A percentile compares a stretch with the other conserved stretches of the same genome.
These are phyloP conservation scores for Themeda triandra DNA, from an alignment of 176 grass and related monocot genomes.

Conservation along the genomic window DNA sequence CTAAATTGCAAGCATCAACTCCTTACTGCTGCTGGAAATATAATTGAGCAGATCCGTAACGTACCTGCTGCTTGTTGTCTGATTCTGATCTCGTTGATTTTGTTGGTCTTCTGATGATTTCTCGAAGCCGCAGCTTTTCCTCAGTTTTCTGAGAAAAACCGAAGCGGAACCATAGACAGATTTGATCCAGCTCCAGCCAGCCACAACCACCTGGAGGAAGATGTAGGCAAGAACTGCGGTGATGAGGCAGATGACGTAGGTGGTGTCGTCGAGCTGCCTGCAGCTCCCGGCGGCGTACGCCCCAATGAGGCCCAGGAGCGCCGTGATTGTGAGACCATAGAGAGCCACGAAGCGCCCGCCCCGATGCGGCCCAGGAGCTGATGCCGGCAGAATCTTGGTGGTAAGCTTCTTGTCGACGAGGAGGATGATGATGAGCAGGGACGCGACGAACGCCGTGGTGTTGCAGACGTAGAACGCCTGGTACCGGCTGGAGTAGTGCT, in stretches of 20 bases:
- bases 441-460: conserved; percentile 17
- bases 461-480: conserved; percentile 33
- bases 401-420: conserved; percentile 24
- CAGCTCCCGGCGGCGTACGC: conserved; percentile 38
- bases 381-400: too few relatives aligned
- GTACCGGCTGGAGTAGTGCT: neutral
- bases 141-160: neutral
- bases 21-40: too few relatives aligned
- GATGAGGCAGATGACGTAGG: conserved; percentile 21
- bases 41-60: too few relatives aligned
- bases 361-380: too few relatives aligned
- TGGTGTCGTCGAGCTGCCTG: conserved; percentile 1
- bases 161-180: neutral
- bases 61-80: neutral
- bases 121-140: neutral
- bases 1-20: too few relatives aligned
- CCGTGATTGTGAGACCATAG: neutral
- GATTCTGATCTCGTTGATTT: too few relatives aligned
- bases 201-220: conserved; percentile 8
- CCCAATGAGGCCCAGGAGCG: conserved; percentile 16
- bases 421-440: conserved; percentile 33
- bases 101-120: too few relatives aligned
- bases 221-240: conserved; percentile 24
- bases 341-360: neutral
- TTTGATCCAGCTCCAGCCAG: too few relatives aligned